Percentiles rank a stretch among this genome's conserved stretches.
phyloP scores from a whole-genome alignment of 2,329 filamentous ascomycete genomes.

The Trichoderma asperellum region DNA sequence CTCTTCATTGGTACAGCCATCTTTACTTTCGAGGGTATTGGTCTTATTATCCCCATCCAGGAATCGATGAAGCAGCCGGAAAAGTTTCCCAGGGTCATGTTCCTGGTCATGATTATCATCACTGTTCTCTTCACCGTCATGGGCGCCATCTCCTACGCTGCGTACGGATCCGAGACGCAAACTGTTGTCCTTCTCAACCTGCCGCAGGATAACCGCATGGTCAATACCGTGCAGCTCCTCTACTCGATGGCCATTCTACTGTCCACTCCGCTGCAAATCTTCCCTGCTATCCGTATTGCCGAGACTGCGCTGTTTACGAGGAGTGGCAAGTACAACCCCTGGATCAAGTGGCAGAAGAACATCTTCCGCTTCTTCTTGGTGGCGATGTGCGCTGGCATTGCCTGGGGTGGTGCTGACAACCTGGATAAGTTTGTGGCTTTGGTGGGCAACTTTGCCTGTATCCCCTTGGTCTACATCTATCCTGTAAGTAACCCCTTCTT shows the following conservation, averaged over 20 bases:
- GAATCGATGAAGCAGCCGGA: slow-evolving; percentile 91
- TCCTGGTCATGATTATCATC: slow-evolving; percentile 92
- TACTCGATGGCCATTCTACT: slow-evolving; percentile 98
- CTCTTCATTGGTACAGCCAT: slow-evolving; percentile 98
- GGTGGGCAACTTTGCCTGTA: slow-evolving; percentile 96
- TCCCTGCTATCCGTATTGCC: slow-evolving; percentile 94
- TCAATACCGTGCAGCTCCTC: slow-evolving; percentile 94
- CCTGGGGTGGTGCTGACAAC: slow-evolving; percentile 90
- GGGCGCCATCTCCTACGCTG: slow-evolving; percentile 92
- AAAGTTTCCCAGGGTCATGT: slow-evolving; percentile 89
- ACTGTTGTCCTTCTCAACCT: slow-evolving; percentile 96
- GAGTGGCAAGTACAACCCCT: slow-evolving; percentile 96
- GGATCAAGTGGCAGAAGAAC: slow-evolving; percentile 99
- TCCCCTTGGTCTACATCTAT: slow-evolving; percentile 96
- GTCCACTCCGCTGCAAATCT: slow-evolving; percentile 93
- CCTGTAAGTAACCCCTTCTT: slow-evolving; percentile 69
- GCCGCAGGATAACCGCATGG: slow-evolving; percentile 91
- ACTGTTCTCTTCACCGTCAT: slow-evolving; percentile 88
- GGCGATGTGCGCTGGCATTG: slow-evolving; percentile 80
- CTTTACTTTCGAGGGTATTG: slow-evolving; percentile 98
- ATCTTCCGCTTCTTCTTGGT: slow-evolving; percentile 93
- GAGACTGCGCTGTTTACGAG: slow-evolving; percentile 92
- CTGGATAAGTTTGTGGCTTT: slow-evolving; percentile 97
- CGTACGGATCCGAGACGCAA: slow-evolving; percentile 92
- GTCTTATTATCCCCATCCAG: slow-evolving; percentile 96